These are phyloP conservation scores for Lavandula angustifolia DNA, from an alignment of 257 asterid genomes.

Conservation along the genomic window DNA sequence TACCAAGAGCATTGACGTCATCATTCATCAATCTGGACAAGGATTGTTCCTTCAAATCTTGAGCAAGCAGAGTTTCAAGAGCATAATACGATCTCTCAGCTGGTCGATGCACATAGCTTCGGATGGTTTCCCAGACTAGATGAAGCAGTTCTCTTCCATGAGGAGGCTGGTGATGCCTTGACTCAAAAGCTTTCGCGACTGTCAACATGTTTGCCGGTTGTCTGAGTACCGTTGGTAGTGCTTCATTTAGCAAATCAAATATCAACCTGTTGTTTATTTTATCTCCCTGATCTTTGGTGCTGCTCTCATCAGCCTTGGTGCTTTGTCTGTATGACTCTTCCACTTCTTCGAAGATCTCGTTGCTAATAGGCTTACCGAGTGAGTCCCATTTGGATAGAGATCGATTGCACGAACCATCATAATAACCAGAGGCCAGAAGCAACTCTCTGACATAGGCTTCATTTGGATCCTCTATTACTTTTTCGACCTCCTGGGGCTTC, in stretches of 20 bases:
- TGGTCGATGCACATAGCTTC: constrained; percentile 44
- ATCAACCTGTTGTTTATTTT: constrained; percentile 51
- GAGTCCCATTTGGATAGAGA: constrained; percentile 76
- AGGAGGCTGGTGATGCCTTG: constrained; percentile 43
- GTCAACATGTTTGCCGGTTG: constrained; percentile 44
- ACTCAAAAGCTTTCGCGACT: constrained; percentile 43
- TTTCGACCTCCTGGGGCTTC: constrained; percentile 50
- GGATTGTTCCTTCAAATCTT: constrained; percentile 52
- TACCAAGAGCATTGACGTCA: constrained; percentile 53
- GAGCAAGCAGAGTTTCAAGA: constrained; percentile 65
- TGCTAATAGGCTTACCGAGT: constrained; percentile 67
- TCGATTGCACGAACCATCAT: constrained; percentile 52
- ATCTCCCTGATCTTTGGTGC: constrained; percentile 42
- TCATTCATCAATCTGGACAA: constrained; percentile 63
- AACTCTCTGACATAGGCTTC: constrained; percentile 83
- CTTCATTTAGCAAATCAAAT: constrained; percentile 74
- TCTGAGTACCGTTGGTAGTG: constrained; percentile 58
- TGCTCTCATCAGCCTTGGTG: constrained; percentile 49
- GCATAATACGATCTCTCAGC: constrained; percentile 43
- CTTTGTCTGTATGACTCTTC: constrained; percentile 58
- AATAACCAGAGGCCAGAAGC: constrained; percentile 79
- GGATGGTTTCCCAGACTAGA: constrained; percentile 54
- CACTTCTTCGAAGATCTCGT: constrained; percentile 69
- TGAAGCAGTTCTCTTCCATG: constrained; percentile 68
- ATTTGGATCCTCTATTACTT: constrained; percentile 56